Percentiles rank a stretch among this genome's conserved stretches.
These are phyloP conservation scores for Scedosporium aurantiacum DNA, from an alignment of 2,329 filamentous ascomycete genomes.

Conservation along the genomic window DNA sequence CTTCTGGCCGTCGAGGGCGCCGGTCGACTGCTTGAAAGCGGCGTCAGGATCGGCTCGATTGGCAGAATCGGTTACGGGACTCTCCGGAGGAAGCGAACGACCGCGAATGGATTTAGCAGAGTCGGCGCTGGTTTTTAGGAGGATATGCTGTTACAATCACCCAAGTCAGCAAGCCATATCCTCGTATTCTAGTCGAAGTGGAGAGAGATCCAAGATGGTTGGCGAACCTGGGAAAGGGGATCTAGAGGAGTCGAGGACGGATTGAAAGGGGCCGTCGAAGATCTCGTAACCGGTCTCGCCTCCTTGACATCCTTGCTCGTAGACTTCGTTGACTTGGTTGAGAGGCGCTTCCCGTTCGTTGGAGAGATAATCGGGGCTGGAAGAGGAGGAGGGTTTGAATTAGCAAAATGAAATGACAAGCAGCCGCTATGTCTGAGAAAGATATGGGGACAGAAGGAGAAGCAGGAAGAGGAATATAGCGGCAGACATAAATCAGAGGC, in stretches of 20 bases:
- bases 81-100: slow-evolving; percentile 35
- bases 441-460: too few species aligned
- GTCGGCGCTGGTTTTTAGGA: slow-evolving; percentile 56
- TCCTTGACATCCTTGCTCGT: slow-evolving; percentile 7
- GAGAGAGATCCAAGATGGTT: background rate
- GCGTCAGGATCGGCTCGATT: slow-evolving; percentile 31
- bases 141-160: slow-evolving; percentile 38
- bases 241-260: slow-evolving; percentile 15
- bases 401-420: background rate
- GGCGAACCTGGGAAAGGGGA: slow-evolving; percentile 18
- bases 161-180: background rate
- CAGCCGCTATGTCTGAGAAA: background rate
- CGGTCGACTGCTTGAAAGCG: slow-evolving; percentile 26
- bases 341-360: slow-evolving; percentile 5
- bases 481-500: background rate
- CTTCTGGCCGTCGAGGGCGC: slow-evolving; percentile 53
- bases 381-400: background rate
- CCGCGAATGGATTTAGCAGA: slow-evolving; percentile 45
- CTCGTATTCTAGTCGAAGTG: background rate
- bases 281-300: slow-evolving; percentile 9
- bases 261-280: slow-evolving; percentile 9
- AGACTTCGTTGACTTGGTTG: slow-evolving; percentile 1
- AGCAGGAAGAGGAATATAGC: too few species aligned
- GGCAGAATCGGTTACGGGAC: slow-evolving; percentile 29
- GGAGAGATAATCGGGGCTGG: background rate